Base-by-base conservation (phyloP, 2,329 filamentous ascomycete genomes). In the Berkeleyomyces rouxiae region DNA sequence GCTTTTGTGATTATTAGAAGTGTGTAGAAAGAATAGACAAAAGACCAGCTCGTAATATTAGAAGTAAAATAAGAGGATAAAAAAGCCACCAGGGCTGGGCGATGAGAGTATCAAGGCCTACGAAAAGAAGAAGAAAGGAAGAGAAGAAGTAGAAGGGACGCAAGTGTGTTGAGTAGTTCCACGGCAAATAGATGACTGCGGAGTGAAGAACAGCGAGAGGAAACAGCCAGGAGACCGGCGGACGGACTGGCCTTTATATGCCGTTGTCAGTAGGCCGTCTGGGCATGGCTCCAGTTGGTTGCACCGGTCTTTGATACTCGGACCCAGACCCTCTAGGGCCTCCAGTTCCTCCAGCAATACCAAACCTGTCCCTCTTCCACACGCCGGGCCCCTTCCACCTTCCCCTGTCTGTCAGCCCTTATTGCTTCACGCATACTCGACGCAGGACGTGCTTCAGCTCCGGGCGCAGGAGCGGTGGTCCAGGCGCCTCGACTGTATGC, bases 11-110 rank as follows among this genome's bases (percentile, higher is more conserved):
- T 31, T 46, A 31, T 43, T 44, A 33, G 36, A 51, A 11, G 43
- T 16, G 39, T 4, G 16, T 23, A 44, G 16, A 44, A 1, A 10
- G 42, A 44, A 59, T 23, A 39, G 43, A 44, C 13, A 46, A 4
- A 43, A 53, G 33, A 51, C 46, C 46, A 61, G 36, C 37, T 51
- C 11, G 36, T 58, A 63, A 42, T 51, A 51, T 51, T 49, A 37
- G 39, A 61, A 43, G 7, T 36, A 59, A 7, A 46, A 47, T 61
- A 61, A 61, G 10, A 55, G 46, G 53, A n/a, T 46, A 64, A 62
- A 58, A 63, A 64, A 44, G 63, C 63, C 63, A 59, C 63, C 63
- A 64, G 63, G 63, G 63, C 63, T 42, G 53, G 59, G 53, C 47
- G 23, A 51, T 60, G 59, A 55, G 40, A 13, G n/a, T 61, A 49